These are phyloP conservation scores for Ophiostoma ips DNA, from an alignment of 2,329 filamentous ascomycete species.

Conservation along the genomic window DNA sequence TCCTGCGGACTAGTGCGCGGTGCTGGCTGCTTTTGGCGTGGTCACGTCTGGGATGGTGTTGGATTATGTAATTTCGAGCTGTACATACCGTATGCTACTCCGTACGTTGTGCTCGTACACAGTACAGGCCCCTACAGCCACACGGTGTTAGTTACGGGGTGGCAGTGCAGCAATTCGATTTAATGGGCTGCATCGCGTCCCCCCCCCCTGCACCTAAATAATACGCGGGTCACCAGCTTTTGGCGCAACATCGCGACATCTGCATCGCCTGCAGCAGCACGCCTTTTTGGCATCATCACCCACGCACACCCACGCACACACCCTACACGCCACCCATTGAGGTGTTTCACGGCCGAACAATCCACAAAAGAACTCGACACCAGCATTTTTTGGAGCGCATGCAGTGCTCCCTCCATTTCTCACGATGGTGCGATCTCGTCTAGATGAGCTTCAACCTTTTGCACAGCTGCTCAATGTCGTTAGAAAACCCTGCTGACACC, in stretches of 20 bases:
- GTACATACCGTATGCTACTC: no score
- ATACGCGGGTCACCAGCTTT: no score
- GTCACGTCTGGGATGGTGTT: no score
- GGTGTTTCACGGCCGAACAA: neutral
- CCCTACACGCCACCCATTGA: neutral
- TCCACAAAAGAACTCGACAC: neutral
- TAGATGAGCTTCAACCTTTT: no score
- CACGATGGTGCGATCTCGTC: constrained; percentile 11
- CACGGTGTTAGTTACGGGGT: neutral
- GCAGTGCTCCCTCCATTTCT: neutral
- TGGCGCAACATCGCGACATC: no score
- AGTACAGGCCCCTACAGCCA: constrained; percentile 4
- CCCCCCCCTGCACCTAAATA: neutral
- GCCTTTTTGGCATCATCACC: no score
- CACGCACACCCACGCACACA: no score
- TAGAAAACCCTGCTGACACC: neutral
- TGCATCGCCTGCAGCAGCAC: no score
- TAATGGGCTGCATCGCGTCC: constrained; percentile 10
- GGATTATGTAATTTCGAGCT: no score
- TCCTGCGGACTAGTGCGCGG: no score
- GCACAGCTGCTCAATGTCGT: neutral
- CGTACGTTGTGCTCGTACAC: no score
- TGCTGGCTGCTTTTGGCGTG: no score
- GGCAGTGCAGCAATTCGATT: constrained; percentile 7
- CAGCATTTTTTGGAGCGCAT: neutral